These are phyloP conservation scores for Francoa sonchifolia DNA, from an alignment of 441 rosid species.

Conservation along the genomic window DNA sequence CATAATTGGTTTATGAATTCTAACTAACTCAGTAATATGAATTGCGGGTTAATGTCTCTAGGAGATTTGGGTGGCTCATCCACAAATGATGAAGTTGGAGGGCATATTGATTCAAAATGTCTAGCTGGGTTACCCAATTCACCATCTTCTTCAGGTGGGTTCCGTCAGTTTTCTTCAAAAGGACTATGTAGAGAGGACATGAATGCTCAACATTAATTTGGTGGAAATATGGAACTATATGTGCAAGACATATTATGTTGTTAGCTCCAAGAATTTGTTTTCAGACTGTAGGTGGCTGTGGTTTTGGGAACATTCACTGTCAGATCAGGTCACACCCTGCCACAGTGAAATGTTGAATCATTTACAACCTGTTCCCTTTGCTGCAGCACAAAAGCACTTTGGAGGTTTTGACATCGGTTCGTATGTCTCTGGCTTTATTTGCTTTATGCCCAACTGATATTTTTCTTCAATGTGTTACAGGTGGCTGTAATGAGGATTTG, in stretches of 20 bases:
- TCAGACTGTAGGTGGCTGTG: constrained; percentile 66
- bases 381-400: constrained; percentile 46
- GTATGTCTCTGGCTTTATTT: constrained; percentile 88
- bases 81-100: constrained; percentile 42
- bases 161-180: constrained; percentile 83
- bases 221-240: constrained; percentile 39
- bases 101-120: constrained; percentile 37
- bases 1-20: too few relatives aligned
- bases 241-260: constrained; percentile 44
- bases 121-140: constrained; percentile 77
- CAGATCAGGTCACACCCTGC: constrained; percentile 63
- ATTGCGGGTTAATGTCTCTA: constrained; percentile 23
- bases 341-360: constrained; percentile 56
- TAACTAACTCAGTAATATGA: too few relatives aligned
- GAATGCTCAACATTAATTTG: constrained; percentile 46
- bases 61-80: constrained; percentile 96
- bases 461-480: constrained; percentile 51
- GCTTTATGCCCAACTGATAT: constrained; percentile 44
- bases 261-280: constrained; percentile 49
- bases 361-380: constrained; percentile 44
- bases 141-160: constrained; percentile 99
- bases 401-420: constrained; percentile 82
- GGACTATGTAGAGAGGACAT: constrained; percentile 73
- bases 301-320: constrained; percentile 47
- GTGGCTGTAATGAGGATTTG: constrained; percentile 33